Base-by-base conservation (phyloP, 2,329 filamentous ascomycete genomes). In the Neoascochyta sp. region DNA sequence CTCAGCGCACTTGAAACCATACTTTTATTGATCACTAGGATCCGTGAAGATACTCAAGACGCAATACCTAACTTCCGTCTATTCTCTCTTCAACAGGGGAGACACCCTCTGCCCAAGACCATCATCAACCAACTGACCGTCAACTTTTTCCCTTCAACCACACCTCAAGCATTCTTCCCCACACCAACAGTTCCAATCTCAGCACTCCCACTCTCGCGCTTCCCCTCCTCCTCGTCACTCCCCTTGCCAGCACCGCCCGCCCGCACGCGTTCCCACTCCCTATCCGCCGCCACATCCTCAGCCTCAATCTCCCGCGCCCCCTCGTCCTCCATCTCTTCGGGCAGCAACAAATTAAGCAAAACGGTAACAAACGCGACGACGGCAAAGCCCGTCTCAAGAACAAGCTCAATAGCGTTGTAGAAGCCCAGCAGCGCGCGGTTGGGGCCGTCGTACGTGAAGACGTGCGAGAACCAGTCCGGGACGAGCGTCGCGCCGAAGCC, bases 361-460 rank as follows among this genome's bases (percentile, higher is more conserved):
- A 92, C 71, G 28, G 78, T 78, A 22, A 89, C 56, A 14, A 88
- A 74, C 0, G 84, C 88, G 0, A 84, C 82, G 12, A 94, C 70
- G 1, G 81, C 81, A 67, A 36, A 85, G 0, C 83, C 83, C 0
- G 82, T 70, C 49, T 70, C 64, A 46, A 69, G 50, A 12, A 70
- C 60, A 4, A 71, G 52, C 19, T 58, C 54, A 27, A 71, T 70
- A 29, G 85, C 84, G 49, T 89, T 81, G 36, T 83, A 74, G 62
- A 92, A 87, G 3, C 86, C 86, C 25, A 72, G 65, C 3, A 90
- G 74, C 3, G 75, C 72, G 39, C 71, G 73, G 63, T 89, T 86
- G 37, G 70, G 62, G 8, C 84, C 85, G 0, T 59, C 55, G 54
- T 89, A 89, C 3, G 80, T 83, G 57, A 92, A 87, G 30, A 92